Base-by-base conservation (phyloP, 495 filamentous ascomycete genomes). In the Trichoderma parareesei region DNA sequence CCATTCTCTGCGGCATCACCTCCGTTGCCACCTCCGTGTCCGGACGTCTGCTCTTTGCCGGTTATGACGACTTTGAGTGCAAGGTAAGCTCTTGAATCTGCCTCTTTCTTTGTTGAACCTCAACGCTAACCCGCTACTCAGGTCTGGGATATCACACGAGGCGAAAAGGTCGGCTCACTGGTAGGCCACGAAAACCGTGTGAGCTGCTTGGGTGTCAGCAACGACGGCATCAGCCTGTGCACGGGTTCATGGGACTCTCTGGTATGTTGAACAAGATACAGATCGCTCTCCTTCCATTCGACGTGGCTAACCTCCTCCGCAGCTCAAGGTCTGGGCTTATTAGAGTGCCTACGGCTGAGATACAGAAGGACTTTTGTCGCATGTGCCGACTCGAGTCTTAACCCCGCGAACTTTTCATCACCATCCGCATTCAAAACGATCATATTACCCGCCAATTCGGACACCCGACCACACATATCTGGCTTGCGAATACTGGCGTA, bases 11-110 rank as follows among this genome's bases (percentile, higher is more conserved):
- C 73, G 94, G 94, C 71, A 98, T 98, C 71, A 98, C 94, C 8
- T 98, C 94, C 4, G 94, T 98, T 38, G 94, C 94, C 37, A 98
- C 96, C 70, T 98, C 94, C 9, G 95, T 98, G 16, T 98, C 94
- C 61, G 94, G 94, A 61, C 86, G 94, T 73, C 83, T 98, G 71
- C 83, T 98, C 48, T 98, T 98, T 74, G 94, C 94, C 64, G 94
- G 94, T 66, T 98, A 98, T 73, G 94, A 98, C 71, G 94, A 98
- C 72, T 98, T 97, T 72, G 94, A 98, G 78, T 98, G 94, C 90
- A 98, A 98, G 88, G 94, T 97, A 81, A 70, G 82, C 70, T 66
- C 42, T 40, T 35, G 38, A 7, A 43, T 38, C 11, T 41, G 6
- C 11, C 11, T 41, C 40, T 11, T 13, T 37, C 40, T 38, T 8